Percentiles rank a stretch among this genome's conserved stretches.
Evolutionary conservation across 169 alveolate genomes (phyloP).

Genomic region (Theileria luwenshuni): DNA sequence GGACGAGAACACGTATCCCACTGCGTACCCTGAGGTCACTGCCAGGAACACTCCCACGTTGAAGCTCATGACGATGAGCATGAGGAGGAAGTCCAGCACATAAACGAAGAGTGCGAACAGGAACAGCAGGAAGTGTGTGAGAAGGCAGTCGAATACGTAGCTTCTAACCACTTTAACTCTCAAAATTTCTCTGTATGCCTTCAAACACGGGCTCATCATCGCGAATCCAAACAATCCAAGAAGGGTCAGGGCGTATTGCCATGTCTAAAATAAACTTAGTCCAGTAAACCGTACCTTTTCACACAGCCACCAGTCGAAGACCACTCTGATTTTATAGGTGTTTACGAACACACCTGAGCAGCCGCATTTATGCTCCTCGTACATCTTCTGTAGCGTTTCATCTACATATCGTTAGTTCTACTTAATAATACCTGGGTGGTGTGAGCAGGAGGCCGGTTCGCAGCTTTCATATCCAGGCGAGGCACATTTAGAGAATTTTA

Average conservation of each 20-base stretch:
- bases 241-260: conserved; percentile 27
- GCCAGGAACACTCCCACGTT: conserved; percentile 73
- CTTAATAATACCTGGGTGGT: no score
- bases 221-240: not conserved
- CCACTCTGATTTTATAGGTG: conserved; percentile 1
- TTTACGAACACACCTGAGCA: conserved; percentile 5
- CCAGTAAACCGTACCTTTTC: conserved; percentile 1
- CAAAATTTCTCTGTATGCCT: conserved; percentile 24
- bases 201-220: conserved; percentile 20
- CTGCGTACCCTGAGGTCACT: conserved; percentile 67
- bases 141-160: conserved; percentile 8
- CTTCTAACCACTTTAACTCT: conserved; percentile 2
- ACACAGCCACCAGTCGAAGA: conserved; percentile 17
- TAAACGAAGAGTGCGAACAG: conserved; percentile 58
- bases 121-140: conserved; percentile 39
- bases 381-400: no score
- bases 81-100: conserved; percentile 70
- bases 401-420: no score
- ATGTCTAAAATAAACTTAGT: not conserved
- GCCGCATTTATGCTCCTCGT: no score
- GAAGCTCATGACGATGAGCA: conserved; percentile 77
- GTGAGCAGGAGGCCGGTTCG: no score
- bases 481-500: conserved; percentile 5
- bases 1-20: conserved; percentile 71
- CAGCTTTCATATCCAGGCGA: no score